Base-by-base conservation (phyloP, 1,284 basidiomycete genomes). In the Rhodotorula sp. region DNA sequence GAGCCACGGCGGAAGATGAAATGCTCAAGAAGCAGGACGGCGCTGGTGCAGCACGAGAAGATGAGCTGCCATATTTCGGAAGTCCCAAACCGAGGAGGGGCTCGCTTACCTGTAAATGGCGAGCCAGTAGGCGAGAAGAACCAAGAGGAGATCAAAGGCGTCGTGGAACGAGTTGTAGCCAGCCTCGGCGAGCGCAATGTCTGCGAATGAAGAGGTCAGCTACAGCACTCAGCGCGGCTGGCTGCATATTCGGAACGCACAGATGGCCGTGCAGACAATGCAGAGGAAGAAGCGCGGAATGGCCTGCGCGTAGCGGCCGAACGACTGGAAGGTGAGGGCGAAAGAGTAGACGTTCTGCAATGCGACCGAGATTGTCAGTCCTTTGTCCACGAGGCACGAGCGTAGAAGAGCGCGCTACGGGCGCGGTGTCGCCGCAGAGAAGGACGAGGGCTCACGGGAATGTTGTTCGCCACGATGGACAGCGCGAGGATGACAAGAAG, bases 201-300 rank as follows among this genome's bases (percentile, higher is more conserved):
- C 80, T 67, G 56, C 25, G 2, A 46, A n/a, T 23, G 1, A 17
- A 14, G 17, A 13, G 7, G 67, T 68, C 61, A 64, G 61, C 4
- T 7, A 48, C 17, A 49, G 3, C 1, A 4, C 13, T 19, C 23
- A 19, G 9, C 14, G 3, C 7, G 8, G 12, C 21, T 34, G 14
- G 13, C 13, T 27, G 4, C 21, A 23, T 1, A 49, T 25, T 25
- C 42, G 41, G 7, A 19, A 61, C 60, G 64, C 9, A 67, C 64
- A 74, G 72, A 82, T 81, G 66, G 75, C 58, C 21, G 61, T 77
- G 48, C 68, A 65, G 67, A 77, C 42, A 12, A 72, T 67, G 59
- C 80, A 80, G 77, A 82, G 79, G 71, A 82, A 75, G 58, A 82
- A 82, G 64, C 70, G 70, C 9, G 81, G 82, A n/a, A 82, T 70